These are phyloP conservation scores for Lichtheimia corymbifera DNA, from an alignment of 371 early-diverging fungal species.

Conservation along the genomic window DNA sequence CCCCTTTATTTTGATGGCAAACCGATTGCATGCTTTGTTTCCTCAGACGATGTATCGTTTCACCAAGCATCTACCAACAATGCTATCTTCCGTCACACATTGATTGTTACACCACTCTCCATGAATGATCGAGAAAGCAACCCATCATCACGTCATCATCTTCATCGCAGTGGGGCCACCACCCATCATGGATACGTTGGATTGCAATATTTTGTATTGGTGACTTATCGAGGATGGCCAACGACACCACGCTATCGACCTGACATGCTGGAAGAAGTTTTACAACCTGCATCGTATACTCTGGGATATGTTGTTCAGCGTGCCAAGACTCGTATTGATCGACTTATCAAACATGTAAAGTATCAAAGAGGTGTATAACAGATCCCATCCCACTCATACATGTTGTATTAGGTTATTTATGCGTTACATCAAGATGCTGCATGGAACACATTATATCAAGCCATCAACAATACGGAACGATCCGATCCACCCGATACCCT, in stretches of 20 bases:
- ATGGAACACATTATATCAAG: conserved; percentile 39
- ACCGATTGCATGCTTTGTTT: conserved; percentile 39
- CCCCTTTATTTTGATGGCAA: conserved; percentile 19
- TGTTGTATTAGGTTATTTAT: conserved; percentile 26
- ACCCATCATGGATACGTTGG: conserved; percentile 3
- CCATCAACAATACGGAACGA: conserved; percentile 8
- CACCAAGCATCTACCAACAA: not conserved
- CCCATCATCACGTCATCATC: not conserved
- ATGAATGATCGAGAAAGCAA: not conserved
- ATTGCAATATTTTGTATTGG: conserved; percentile 38
- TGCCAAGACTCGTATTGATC: conserved; percentile 34
- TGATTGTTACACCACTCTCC: conserved; percentile 2
- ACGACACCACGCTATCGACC: conserved; percentile 19
- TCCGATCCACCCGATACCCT: conserved; percentile 10
- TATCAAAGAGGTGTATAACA: not conserved
- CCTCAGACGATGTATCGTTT: conserved; percentile 34
- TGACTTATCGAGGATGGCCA: conserved; percentile 30
- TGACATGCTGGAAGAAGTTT: conserved; percentile 27
- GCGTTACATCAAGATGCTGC: conserved; percentile 30
- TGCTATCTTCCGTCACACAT: conserved; percentile 1
- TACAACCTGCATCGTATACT: conserved; percentile 23
- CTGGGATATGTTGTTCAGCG: conserved; percentile 29
- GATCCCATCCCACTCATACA: not conserved
- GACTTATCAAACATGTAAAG: conserved; percentile 34
- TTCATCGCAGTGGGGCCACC: not conserved